These are phyloP conservation scores for Delphinella strobiligena DNA, from an alignment of 2,329 filamentous ascomycete genomes.

Conservation along the genomic window DNA sequence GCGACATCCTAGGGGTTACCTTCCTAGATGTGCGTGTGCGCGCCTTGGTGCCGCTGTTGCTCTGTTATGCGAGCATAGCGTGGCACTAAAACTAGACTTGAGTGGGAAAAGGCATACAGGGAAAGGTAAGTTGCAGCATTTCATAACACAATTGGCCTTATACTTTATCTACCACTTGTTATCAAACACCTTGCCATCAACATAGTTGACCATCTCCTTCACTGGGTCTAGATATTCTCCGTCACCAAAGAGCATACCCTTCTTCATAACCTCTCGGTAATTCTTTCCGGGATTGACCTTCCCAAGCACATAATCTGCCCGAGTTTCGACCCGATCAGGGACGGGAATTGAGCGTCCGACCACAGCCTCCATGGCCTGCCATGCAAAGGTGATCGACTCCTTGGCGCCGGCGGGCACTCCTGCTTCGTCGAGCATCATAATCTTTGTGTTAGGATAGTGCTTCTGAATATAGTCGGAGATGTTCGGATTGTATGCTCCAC, in stretches of 20 bases:
- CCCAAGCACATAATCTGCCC: conserved; percentile 39
- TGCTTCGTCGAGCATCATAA: conserved; percentile 45
- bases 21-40: no score
- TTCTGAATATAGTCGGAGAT: conserved; percentile 42
- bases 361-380: conserved; percentile 48
- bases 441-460: conserved; percentile 35
- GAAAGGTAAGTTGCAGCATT: no score
- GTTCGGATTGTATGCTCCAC: conserved; percentile 46
- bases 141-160: no score
- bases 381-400: conserved; percentile 49
- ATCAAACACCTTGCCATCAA: conserved; percentile 35
- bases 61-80: no score
- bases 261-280: conserved; percentile 41
- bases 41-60: no score
- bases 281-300: conserved; percentile 44
- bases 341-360: conserved; percentile 44
- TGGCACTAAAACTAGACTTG: no score
- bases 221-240: conserved; percentile 34
- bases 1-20: no score
- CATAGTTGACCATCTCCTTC: conserved; percentile 38
- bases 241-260: conserved; percentile 40
- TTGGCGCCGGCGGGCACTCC: conserved; percentile 47
- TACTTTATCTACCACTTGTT: conserved; percentile 37
- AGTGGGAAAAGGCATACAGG: no score
- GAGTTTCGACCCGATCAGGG: conserved; percentile 42